These are phyloP conservation scores for Talaromyces stipitatus DNA, from an alignment of 495 filamentous ascomycete genomes.

Conservation along the genomic window DNA sequence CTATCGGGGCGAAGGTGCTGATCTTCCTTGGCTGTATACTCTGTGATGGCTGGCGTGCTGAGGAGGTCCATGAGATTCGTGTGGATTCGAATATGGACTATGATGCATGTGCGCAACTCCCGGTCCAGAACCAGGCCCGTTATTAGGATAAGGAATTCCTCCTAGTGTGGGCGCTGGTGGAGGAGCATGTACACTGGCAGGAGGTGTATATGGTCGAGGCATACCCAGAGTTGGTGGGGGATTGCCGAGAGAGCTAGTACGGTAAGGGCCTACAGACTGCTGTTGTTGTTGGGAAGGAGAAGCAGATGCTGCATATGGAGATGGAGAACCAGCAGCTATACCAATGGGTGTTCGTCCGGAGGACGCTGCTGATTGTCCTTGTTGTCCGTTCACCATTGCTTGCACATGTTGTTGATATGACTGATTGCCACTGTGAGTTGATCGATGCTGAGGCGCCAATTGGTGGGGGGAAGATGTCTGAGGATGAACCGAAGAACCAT, in stretches of 20 bases:
- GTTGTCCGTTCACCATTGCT: conserved; percentile 33
- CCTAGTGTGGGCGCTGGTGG: conserved; percentile 12
- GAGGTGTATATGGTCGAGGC: conserved; percentile 35
- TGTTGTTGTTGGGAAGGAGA: conserved; percentile 27
- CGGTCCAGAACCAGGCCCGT: background rate
- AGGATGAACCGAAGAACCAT: conserved; percentile 17
- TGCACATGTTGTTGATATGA: conserved; percentile 37
- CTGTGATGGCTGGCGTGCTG: conserved; percentile 26
- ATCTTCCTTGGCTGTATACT: conserved; percentile 32
- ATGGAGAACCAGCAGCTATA: conserved; percentile 14
- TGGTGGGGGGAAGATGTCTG: conserved; percentile 17
- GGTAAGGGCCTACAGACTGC: conserved; percentile 6
- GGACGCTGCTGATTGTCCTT: conserved; percentile 12
- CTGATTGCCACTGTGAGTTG: conserved; percentile 14
- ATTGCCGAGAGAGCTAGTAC: background rate
- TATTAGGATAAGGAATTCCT: conserved; percentile 23
- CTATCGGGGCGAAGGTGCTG: background rate
- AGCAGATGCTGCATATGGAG: conserved; percentile 30
- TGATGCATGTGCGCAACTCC: conserved; percentile 20
- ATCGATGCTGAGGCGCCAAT: conserved; percentile 15
- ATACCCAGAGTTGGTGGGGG: conserved; percentile 23
- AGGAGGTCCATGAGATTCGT: conserved; percentile 11
- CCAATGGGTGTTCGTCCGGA: conserved; percentile 26
- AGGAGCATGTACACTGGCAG: conserved; percentile 25
- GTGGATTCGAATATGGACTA: conserved; percentile 25